Percentiles rank a stretch among this genome's conserved stretches.
Evolutionary conservation across 2,329 filamentous ascomycete species (phyloP).

Genomic region (Penicillium occitanis): DNA sequence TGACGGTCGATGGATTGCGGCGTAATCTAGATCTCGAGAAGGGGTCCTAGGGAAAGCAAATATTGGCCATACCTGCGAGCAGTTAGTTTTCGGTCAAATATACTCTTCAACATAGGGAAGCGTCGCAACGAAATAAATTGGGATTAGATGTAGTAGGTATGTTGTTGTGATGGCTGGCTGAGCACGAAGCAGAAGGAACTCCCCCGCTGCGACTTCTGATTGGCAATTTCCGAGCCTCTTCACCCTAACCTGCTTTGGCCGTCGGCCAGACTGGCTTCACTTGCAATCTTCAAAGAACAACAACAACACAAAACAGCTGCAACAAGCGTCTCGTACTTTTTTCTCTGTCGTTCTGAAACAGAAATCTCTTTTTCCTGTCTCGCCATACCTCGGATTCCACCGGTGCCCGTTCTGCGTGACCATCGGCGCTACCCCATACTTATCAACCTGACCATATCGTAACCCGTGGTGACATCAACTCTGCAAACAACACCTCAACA

Average conservation of each 20-base stretch:
- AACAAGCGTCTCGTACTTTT: background rate
- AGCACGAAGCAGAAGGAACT: background rate
- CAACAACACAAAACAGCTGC: background rate
- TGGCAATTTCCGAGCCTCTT: background rate
- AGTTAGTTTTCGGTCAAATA: background rate
- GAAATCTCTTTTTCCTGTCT: background rate
- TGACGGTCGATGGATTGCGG: background rate
- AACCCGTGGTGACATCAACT: slow-evolving; percentile 17
- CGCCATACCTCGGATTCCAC: background rate
- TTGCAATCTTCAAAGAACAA: background rate
- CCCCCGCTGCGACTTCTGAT: slow-evolving; percentile 7
- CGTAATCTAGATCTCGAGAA: background rate
- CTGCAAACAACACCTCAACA: slow-evolving; percentile 23
- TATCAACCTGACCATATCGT: background rate
- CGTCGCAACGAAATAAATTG: background rate
- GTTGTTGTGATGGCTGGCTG: background rate
- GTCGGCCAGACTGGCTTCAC: slow-evolving; percentile 6
- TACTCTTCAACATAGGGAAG: background rate
- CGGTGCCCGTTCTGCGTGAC: background rate
- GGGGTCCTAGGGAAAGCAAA: background rate
- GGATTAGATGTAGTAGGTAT: background rate
- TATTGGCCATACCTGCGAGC: background rate
- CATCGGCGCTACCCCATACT: background rate
- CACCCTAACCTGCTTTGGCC: slow-evolving; percentile 16
- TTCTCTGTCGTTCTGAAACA: background rate